These are phyloP conservation scores for Amoebophrya sp. DNA, from an alignment of 169 alveolate genomes.

Conservation along the genomic window DNA sequence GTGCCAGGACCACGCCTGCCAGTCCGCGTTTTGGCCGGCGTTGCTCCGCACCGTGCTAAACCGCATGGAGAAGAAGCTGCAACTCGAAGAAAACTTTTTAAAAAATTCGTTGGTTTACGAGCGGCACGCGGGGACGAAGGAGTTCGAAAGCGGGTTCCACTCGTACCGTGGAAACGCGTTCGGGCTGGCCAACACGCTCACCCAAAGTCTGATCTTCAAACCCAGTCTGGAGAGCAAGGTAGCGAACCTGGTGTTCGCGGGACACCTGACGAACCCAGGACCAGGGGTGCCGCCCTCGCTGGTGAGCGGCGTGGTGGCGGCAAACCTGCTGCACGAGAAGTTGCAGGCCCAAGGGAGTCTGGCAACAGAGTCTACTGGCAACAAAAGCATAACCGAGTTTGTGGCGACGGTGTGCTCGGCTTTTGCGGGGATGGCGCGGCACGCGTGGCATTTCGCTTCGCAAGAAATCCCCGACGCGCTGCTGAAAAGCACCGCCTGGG, in stretches of 20 bases:
- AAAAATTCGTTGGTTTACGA: background rate
- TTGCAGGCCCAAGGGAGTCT: no score
- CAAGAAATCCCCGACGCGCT: background rate
- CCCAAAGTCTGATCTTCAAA: background rate
- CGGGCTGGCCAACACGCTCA: background rate
- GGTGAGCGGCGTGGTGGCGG: background rate
- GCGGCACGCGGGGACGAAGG: background rate
- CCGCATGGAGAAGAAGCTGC: background rate
- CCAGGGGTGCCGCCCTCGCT: background rate
- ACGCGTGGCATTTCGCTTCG: background rate
- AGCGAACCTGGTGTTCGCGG: background rate
- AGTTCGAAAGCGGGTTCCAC: background rate
- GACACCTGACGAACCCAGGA: background rate
- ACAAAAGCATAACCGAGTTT: no score
- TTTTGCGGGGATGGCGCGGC: background rate
- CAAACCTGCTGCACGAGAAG: background rate
- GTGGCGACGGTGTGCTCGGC: no score
- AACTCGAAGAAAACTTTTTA: background rate
- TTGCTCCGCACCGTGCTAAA: background rate
- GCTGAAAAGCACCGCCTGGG: background rate
- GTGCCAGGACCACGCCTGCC: background rate
- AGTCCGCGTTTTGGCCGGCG: background rate
- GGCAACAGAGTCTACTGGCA: no score
- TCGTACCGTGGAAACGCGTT: background rate
- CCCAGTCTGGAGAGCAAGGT: constrained; percentile 4